Evolutionary conservation across 257 asterid genomes (phyloP).

Genomic region (Handroanthus guayacan): DNA sequence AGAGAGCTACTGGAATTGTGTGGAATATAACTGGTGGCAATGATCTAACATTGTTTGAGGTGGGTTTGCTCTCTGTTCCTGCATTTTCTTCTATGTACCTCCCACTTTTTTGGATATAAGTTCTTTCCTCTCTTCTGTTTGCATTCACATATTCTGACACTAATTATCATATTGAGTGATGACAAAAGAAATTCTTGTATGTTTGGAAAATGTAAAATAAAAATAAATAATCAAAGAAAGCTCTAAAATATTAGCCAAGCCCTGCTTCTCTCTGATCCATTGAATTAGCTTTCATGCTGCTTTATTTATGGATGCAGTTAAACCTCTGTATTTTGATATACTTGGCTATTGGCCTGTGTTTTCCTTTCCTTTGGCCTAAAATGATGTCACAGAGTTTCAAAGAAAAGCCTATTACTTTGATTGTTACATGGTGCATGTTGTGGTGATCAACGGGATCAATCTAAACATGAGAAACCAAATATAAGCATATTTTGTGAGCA

Average conservation of each 20-base stretch:
- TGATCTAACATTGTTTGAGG: slow-evolving; percentile 97
- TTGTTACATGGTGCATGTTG: too few species aligned
- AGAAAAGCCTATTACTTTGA: too few species aligned
- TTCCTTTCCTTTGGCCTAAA: slow-evolving; percentile 5
- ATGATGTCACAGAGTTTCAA: neutral
- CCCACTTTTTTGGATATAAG: slow-evolving; percentile 6
- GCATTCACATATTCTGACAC: neutral
- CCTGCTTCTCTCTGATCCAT: neutral
- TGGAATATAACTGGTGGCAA: slow-evolving; percentile 99
- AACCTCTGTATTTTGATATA: neutral
- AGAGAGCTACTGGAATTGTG: slow-evolving; percentile 99
- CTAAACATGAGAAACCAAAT: slow-evolving; percentile 7
- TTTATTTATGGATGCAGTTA: neutral
- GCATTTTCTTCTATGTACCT: slow-evolving; percentile 17
- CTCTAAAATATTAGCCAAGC: too few species aligned
- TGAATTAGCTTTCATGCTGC: neutral
- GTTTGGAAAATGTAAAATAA: neutral
- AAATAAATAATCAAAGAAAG: neutral
- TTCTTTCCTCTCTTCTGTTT: neutral
- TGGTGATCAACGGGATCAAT: neutral
- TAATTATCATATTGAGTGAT: neutral
- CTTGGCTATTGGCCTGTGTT: neutral
- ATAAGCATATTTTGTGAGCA: neutral
- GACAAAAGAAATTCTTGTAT: neutral
- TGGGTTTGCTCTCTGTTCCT: slow-evolving; percentile 37